Evolutionary conservation across 2,329 filamentous ascomycete species (phyloP).

Genomic region (Trichoderma atroviride): DNA sequence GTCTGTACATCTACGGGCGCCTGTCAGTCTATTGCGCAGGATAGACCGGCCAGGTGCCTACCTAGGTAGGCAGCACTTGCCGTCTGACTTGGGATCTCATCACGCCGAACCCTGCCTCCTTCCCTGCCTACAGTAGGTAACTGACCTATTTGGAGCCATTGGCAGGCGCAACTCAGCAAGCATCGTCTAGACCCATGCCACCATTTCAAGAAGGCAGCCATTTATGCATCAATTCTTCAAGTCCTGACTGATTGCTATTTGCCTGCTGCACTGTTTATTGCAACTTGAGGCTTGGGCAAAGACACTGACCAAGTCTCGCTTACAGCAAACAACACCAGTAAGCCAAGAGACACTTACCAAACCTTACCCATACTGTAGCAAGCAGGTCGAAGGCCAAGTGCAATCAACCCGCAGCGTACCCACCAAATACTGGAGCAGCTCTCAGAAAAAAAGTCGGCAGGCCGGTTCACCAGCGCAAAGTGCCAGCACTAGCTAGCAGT

Average conservation of each 20-base stretch:
- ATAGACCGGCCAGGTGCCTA: background rate
- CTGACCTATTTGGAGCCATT: background rate
- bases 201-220: background rate
- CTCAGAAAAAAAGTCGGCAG: background rate
- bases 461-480: background rate
- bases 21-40: background rate
- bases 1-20: background rate
- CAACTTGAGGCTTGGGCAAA: background rate
- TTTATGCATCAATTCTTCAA: background rate
- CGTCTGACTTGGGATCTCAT: background rate
- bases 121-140: background rate
- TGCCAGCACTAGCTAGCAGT: background rate
- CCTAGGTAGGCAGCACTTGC: background rate
- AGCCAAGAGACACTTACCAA: background rate
- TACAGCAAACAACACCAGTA: background rate
- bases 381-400: background rate
- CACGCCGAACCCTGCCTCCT: background rate
- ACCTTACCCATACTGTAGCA: background rate
- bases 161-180: background rate
- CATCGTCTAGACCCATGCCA: background rate
- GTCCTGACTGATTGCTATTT: background rate
- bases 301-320: background rate
- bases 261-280: background rate
- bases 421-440: background rate
- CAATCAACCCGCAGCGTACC: background rate